A percentile compares a stretch with the other conserved stretches of the same genome.
Conservation (phyloP, 257 asterid species). For the Craterostigma plantagineum region DNA sequence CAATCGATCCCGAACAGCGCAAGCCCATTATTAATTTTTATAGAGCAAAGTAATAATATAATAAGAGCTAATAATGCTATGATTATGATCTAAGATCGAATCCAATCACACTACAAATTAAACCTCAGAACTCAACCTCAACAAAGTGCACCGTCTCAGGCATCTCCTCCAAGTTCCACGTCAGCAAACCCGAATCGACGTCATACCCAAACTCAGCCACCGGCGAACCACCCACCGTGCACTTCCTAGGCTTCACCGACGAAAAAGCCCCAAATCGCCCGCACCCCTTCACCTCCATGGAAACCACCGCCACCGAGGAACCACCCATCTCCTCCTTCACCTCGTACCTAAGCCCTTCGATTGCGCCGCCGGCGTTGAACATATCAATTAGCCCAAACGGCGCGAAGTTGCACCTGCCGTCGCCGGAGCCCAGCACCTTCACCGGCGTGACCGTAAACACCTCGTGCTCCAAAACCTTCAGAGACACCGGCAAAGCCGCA, state of each 20-base stretch:
- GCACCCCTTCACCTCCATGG: constrained; percentile 28
- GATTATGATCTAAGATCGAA: too few species aligned
- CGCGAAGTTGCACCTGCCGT: constrained; percentile 48
- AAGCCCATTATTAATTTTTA: too few species aligned
- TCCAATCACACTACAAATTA: too few species aligned
- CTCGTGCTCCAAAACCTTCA: constrained; percentile 69
- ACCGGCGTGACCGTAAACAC: constrained; percentile 53
- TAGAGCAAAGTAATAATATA: too few species aligned
- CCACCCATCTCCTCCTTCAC: constrained; percentile 3
- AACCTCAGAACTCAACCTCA: constrained; percentile 17
- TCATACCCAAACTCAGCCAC: constrained; percentile 20
- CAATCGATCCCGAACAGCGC: too few species aligned
- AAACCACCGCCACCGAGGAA: constrained; percentile 9
- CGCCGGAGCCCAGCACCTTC: constrained; percentile 17
- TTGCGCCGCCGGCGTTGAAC: constrained; percentile 77
- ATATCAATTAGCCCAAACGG: constrained; percentile 70
- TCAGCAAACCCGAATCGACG: constrained; percentile 19
- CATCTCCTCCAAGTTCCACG: constrained; percentile 23
- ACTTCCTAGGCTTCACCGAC: constrained; percentile 24
- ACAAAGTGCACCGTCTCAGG: constrained; percentile 22
- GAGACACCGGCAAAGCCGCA: constrained; percentile 48
- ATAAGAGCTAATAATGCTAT: too few species aligned
- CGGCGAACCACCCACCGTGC: constrained; percentile 17
- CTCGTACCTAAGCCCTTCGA: constrained; percentile 39
- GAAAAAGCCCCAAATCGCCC: constrained; percentile 40